A percentile compares a stretch with the other conserved stretches of the same genome.
These are phyloP conservation scores for Chaetomiaceae sp. DNA, from an alignment of 2,329 filamentous ascomycete genomes.

Conservation along the genomic window DNA sequence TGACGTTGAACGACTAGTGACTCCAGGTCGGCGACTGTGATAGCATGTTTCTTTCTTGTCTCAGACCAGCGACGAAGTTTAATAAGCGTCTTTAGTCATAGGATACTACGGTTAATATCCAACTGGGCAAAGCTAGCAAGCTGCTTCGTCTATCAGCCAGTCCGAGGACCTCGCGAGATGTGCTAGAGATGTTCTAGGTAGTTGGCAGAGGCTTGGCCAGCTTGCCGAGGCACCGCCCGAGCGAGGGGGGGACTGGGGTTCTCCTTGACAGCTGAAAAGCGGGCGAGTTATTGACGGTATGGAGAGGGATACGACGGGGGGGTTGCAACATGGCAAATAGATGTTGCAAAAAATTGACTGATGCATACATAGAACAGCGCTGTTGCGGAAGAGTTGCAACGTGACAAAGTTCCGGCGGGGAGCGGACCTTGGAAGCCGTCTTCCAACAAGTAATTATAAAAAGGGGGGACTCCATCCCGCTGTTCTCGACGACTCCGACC, in stretches of 20 bases:
- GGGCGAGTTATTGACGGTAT: neutral
- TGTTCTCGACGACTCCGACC: neutral
- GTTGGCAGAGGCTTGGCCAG: neutral
- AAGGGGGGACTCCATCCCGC: neutral
- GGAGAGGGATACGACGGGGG: too few species aligned
- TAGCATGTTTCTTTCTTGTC: too few species aligned
- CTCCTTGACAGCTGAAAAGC: neutral
- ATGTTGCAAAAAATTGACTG: neutral
- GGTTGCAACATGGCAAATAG: conserved; percentile 1
- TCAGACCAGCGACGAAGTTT: neutral
- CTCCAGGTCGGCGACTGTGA: neutral
- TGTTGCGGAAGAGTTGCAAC: too few species aligned
- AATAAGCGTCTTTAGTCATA: neutral
- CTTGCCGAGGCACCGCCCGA: too few species aligned
- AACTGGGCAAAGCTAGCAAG: neutral
- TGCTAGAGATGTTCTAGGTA: neutral
- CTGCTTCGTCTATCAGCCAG: neutral
- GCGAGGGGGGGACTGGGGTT: neutral
- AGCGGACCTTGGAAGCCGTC: neutral
- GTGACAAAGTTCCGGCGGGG: too few species aligned
- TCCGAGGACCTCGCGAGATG: neutral
- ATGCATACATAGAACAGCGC: too few species aligned
- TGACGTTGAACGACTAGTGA: neutral
- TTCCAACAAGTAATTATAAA: neutral
- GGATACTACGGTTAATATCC: neutral